Evolutionary conservation across 176 grass and related monocot species (phyloP).

Genomic region (Ensete ventricosum): DNA sequence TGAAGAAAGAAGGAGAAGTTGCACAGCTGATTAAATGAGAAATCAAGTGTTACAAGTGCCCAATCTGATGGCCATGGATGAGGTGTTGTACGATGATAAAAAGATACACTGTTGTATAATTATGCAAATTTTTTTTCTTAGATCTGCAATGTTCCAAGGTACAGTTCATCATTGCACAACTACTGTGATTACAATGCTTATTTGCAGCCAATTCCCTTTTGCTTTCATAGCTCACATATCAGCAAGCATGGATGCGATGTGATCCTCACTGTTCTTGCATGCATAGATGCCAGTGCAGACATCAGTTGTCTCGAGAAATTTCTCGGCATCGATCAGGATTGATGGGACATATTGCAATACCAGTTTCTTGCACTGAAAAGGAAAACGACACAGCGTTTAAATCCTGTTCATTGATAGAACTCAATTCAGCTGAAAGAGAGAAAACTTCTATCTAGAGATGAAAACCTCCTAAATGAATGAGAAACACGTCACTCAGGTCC

Average conservation of each 20-base stretch:
- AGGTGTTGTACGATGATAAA: too few relatives aligned
- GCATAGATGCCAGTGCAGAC: slow-evolving; percentile 1
- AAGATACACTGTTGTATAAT: too few relatives aligned
- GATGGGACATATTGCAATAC: neutral
- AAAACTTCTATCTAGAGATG: too few relatives aligned
- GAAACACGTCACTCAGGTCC: too few relatives aligned
- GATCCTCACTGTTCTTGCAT: slow-evolving; percentile 1
- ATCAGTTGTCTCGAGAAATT: slow-evolving; percentile 13
- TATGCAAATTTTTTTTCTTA: too few relatives aligned
- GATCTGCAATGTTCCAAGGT: too few relatives aligned
- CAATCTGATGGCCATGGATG: neutral
- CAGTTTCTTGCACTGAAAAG: slow-evolving; percentile 13
- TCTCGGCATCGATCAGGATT: slow-evolving; percentile 2
- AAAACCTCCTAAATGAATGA: too few relatives aligned
- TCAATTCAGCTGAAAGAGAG: too few relatives aligned
- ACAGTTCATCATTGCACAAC: too few relatives aligned
- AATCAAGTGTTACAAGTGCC: neutral
- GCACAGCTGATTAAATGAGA: too few relatives aligned
- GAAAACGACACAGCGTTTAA: neutral
- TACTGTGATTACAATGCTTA: too few relatives aligned
- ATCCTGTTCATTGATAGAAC: neutral
- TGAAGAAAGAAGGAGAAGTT: too few relatives aligned
- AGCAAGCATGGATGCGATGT: neutral
- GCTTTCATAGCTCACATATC: neutral
- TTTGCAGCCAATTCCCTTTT: neutral